Percentiles rank a stretch among this genome's conserved stretches.
These are phyloP conservation scores for Casaregolazyma suthepensis DNA, from an alignment of 1,139 yeast species.

Conservation along the genomic window DNA sequence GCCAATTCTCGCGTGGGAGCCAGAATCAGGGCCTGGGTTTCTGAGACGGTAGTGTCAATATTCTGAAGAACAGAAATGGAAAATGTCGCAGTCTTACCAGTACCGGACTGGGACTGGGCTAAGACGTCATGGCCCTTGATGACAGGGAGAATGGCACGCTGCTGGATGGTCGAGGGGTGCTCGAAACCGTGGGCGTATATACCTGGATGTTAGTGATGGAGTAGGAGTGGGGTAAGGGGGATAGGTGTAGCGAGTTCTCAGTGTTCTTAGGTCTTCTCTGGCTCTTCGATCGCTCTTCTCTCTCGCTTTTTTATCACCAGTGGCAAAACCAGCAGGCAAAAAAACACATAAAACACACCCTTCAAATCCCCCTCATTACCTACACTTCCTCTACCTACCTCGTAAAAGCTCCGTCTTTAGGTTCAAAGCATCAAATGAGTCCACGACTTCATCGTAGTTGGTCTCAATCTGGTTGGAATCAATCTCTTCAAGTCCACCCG, in stretches of 20 bases:
- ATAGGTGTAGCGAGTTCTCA: background rate
- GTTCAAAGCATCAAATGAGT: slow-evolving; percentile 42
- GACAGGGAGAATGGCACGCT: slow-evolving; percentile 95
- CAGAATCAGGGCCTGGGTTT: slow-evolving; percentile 77
- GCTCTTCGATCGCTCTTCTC: too few species aligned
- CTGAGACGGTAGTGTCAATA: slow-evolving; percentile 48
- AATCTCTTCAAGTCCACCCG: slow-evolving; percentile 68
- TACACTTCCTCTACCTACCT: slow-evolving; percentile 21
- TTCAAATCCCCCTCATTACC: background rate
- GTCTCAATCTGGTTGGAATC: slow-evolving; percentile 84
- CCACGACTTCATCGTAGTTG: slow-evolving; percentile 97
- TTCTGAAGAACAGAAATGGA: slow-evolving; percentile 94
- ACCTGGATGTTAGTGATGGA: slow-evolving; percentile 31
- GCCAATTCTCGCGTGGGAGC: slow-evolving; percentile 99
- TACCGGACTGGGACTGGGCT: slow-evolving; percentile 99
- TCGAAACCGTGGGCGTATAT: slow-evolving; percentile 98
- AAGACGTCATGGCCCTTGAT: slow-evolving; percentile 94
- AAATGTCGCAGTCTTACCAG: slow-evolving; percentile 99
- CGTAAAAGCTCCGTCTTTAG: slow-evolving; percentile 39
- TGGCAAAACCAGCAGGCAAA: background rate
- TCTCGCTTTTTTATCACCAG: background rate
- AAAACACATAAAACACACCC: background rate
- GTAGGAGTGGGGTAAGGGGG: background rate
- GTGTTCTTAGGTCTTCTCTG: too few species aligned
- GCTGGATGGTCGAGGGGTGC: slow-evolving; percentile 96